Conservation (phyloP, 129 eudicot genomes). For the Flaveria trinervia region DNA sequence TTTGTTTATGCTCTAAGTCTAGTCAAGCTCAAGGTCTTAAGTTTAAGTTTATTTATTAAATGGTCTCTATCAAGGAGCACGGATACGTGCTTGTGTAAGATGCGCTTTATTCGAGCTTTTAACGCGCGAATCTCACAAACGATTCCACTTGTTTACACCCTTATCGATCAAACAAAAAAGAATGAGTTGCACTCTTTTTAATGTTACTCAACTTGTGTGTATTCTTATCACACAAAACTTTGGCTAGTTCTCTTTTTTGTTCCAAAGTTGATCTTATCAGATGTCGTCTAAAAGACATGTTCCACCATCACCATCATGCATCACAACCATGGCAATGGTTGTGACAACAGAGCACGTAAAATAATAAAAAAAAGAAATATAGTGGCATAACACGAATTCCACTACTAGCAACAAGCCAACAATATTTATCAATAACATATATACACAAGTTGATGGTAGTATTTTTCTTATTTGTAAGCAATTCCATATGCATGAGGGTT, state of each 20-base stretch:
- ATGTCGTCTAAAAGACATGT: not conserved
- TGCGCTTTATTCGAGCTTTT: not conserved
- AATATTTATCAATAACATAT: not conserved
- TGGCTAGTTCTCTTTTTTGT: not conserved
- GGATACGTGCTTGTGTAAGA: not conserved
- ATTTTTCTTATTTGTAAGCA: constrained; percentile 53
- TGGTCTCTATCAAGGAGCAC: not conserved
- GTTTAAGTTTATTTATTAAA: not conserved
- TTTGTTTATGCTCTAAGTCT: too few relatives aligned
- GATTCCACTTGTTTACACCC: not conserved
- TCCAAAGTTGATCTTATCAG: not conserved
- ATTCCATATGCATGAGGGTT: constrained; percentile 82
- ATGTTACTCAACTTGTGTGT: not conserved
- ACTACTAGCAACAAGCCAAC: constrained; percentile 4
- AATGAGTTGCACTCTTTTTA: too few relatives aligned
- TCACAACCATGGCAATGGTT: not conserved
- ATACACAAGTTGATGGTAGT: constrained; percentile 4
- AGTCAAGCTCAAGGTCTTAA: too few relatives aligned
- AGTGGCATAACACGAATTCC: not conserved
- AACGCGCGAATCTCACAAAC: not conserved
- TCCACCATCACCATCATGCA: not conserved
- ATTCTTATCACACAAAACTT: not conserved
- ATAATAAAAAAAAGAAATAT: not conserved
- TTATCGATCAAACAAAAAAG: too few relatives aligned
- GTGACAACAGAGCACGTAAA: constrained; percentile 4